Evolutionary conservation across 2,329 filamentous ascomycete genomes (phyloP).

Genomic region (Beauveria sp.): DNA sequence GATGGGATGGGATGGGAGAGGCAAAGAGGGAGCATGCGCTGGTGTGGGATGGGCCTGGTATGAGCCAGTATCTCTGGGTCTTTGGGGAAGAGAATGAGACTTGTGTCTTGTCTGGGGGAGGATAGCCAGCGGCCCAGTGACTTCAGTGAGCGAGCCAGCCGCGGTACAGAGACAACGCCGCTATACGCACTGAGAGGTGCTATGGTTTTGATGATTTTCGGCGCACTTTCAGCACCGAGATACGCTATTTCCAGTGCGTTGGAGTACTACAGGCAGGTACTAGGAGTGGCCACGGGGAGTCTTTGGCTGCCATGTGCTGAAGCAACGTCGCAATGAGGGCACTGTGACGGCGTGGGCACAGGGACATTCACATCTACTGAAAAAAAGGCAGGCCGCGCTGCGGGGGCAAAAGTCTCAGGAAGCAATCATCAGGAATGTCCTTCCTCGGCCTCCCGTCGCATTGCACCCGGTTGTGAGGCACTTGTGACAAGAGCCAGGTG

Average conservation of each 20-base stretch:
- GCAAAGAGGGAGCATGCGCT: background rate
- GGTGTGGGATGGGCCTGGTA: background rate
- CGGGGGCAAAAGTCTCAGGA: constrained; percentile 7
- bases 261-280: too few relatives aligned
- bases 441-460: background rate
- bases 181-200: background rate
- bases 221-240: background rate
- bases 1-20: background rate
- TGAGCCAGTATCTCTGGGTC: background rate
- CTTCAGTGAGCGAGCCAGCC: background rate
- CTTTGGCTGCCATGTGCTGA: too few relatives aligned
- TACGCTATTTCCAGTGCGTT: too few relatives aligned
- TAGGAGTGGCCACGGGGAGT: too few relatives aligned
- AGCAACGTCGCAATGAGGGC: too few relatives aligned
- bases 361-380: background rate
- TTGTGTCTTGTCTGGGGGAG: background rate
- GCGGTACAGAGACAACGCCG: background rate
- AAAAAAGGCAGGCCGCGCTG: background rate
- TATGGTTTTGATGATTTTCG: background rate
- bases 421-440: constrained; percentile 2
- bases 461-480: background rate
- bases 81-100: background rate
- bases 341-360: too few relatives aligned
- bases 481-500: background rate
- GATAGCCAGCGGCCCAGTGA: background rate